Conservation (phyloP, 306 rosid species). For the Macrotyloma uniflorum region DNA sequence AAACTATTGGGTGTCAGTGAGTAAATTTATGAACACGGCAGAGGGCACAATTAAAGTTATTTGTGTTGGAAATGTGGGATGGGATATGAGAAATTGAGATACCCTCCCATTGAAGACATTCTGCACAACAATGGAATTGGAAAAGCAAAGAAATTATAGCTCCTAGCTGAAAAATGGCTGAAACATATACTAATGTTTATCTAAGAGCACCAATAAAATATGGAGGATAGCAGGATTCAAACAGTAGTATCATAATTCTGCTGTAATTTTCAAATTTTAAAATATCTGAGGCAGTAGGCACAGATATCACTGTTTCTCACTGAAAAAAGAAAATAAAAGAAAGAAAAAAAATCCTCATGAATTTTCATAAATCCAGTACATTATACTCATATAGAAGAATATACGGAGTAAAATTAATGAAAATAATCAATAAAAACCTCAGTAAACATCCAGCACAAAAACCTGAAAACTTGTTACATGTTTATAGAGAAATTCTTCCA, state of each 20-base stretch:
- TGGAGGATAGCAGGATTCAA: background rate
- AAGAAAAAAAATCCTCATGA: background rate
- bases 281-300: background rate
- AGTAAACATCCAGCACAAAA: background rate
- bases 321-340: background rate
- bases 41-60: constrained; percentile 10
- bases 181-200: background rate
- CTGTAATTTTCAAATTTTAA: background rate
- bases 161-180: constrained; percentile 9
- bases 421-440: background rate
- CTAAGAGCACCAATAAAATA: background rate
- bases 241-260: background rate
- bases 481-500: background rate
- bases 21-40: constrained; percentile 40
- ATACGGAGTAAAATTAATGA: background rate
- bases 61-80: constrained; percentile 31
- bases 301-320: background rate
- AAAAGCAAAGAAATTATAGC: constrained; percentile 36
- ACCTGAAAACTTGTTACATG: background rate
- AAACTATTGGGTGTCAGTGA: constrained; percentile 43
- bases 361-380: background rate
- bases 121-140: constrained; percentile 19
- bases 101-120: constrained; percentile 45
- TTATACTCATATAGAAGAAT: background rate
- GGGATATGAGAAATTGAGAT: constrained; percentile 34